Evolutionary conservation across 257 asterid species (phyloP).

Genomic region (Plantago elongata): DNA sequence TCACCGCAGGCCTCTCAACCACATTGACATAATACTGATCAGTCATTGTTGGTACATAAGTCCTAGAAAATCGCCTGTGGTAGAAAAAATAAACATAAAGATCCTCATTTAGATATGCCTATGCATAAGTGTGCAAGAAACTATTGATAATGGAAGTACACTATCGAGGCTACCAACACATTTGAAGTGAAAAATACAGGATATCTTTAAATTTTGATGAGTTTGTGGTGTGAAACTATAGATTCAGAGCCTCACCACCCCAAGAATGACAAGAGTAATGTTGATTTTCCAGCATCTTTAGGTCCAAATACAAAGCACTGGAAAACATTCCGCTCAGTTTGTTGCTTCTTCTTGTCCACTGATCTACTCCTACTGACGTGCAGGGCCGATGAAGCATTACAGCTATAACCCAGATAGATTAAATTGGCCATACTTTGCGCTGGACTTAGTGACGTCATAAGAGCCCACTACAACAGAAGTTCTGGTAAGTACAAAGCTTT

Average conservation of each 20-base stretch:
- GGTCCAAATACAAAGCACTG: conserved; percentile 95
- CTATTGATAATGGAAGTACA: no score
- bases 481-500: conserved; percentile 28
- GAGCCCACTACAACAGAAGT: conserved; percentile 80
- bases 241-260: conserved; percentile 62
- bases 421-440: conserved; percentile 83
- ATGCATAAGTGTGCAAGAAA: conserved; percentile 1
- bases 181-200: not conserved
- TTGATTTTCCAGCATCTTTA: conserved; percentile 78
- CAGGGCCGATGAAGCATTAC: conserved; percentile 74
- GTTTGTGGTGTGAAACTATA: conserved; percentile 10
- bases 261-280: conserved; percentile 61
- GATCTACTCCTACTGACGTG: conserved; percentile 72
- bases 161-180: not conserved
- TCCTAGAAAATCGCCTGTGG: conserved; percentile 82
- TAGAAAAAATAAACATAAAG: conserved; percentile 24
- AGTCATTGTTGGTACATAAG: conserved; percentile 43
- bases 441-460: conserved; percentile 90
- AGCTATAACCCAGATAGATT: conserved; percentile 78
- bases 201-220: not conserved
- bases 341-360: conserved; percentile 71
- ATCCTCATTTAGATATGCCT: conserved; percentile 17
- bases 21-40: conserved; percentile 66
- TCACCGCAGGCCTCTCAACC: conserved; percentile 66
- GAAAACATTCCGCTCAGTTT: conserved; percentile 68